Evolutionary conservation across 1,284 basidiomycete species (phyloP).

Genomic region (Marasmius oreades): DNA sequence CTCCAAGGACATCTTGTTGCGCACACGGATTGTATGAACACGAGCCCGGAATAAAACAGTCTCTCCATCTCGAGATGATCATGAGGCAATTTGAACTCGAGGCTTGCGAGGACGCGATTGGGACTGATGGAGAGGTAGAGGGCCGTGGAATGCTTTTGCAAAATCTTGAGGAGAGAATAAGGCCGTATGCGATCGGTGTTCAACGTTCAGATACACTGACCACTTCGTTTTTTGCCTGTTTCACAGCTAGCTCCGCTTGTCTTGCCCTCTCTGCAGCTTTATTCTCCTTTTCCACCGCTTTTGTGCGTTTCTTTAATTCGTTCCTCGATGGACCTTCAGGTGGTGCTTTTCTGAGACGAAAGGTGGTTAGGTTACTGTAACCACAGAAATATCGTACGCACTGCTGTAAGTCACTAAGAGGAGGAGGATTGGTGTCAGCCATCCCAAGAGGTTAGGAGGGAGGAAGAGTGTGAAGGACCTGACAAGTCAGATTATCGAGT

Average conservation of each 20-base stretch:
- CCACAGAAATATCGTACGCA: slow-evolving; percentile 6
- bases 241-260: slow-evolving; percentile 71
- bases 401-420: too few relatives aligned
- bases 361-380: neutral
- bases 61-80: slow-evolving; percentile 75
- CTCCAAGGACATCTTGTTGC: slow-evolving; percentile 95
- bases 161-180: slow-evolving; percentile 60
- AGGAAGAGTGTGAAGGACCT: too few relatives aligned
- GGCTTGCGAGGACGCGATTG: slow-evolving; percentile 56
- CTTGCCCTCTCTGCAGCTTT: slow-evolving; percentile 85
- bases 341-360: slow-evolving; percentile 1
- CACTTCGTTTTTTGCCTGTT: slow-evolving; percentile 72
- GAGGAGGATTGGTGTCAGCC: slow-evolving; percentile 2
- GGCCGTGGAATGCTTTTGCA: slow-evolving; percentile 86
- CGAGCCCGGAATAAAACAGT: slow-evolving; percentile 85
- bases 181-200: neutral
- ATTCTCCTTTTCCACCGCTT: slow-evolving; percentile 90
- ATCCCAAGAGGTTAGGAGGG: neutral
- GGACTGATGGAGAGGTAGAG: slow-evolving; percentile 90
- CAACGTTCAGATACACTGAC: slow-evolving; percentile 42
- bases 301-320: slow-evolving; percentile 91
- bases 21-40: slow-evolving; percentile 88
- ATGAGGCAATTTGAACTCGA: slow-evolving; percentile 61
- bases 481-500: too few relatives aligned
- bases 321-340: slow-evolving; percentile 74